A percentile compares a stretch with the other conserved stretches of the same genome.
Evolutionary conservation across 441 rosid genomes (phyloP).

Genomic region (Populus hybrid): DNA sequence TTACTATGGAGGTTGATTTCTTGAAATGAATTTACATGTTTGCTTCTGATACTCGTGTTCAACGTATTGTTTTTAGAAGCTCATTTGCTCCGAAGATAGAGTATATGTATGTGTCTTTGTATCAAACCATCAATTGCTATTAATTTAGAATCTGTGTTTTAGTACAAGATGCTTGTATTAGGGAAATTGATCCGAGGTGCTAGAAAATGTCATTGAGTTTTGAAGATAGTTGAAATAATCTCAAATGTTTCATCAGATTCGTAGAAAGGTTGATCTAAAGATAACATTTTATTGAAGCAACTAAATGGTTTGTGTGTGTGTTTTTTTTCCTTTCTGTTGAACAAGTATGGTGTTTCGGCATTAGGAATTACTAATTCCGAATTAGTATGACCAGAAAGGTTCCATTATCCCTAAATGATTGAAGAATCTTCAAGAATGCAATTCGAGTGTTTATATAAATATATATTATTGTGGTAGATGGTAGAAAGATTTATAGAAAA

Average conservation of each 20-base stretch:
- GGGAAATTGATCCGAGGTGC: neutral
- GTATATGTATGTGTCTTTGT: neutral
- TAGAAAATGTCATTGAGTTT: neutral
- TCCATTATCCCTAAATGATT: neutral
- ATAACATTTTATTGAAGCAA: neutral
- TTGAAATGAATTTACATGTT: neutral
- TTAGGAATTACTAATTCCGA: neutral
- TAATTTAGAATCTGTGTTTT: neutral
- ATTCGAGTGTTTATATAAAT: no score
- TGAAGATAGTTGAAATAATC: neutral
- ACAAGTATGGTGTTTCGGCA: neutral
- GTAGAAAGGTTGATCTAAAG: neutral
- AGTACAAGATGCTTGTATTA: neutral
- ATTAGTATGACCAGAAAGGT: neutral
- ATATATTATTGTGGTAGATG: neutral
- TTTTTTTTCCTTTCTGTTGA: neutral
- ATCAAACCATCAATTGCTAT: neutral
- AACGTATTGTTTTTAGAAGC: neutral
- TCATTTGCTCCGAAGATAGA: slow-evolving; percentile 1
- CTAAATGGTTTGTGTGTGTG: neutral
- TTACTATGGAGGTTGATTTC: neutral
- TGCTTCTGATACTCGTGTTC: neutral
- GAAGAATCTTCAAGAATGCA: neutral
- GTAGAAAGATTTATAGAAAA: slow-evolving; percentile 22
- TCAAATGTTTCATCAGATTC: neutral